These are phyloP conservation scores for Podaxis pistillaris DNA, from an alignment of 768 basidiomycete genomes.

Conservation along the genomic window DNA sequence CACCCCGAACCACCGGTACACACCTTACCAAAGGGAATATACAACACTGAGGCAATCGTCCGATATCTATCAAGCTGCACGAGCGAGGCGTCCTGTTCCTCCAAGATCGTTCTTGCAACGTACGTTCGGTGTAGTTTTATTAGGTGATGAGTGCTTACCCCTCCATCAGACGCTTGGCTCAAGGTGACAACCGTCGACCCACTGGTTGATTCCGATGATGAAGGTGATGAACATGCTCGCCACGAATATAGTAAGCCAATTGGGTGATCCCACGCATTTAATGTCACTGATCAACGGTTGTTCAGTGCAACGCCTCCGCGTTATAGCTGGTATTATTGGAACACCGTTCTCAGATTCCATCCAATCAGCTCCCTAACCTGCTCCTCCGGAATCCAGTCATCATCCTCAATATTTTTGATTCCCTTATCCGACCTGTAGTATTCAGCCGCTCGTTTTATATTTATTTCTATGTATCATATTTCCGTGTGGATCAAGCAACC, in stretches of 20 bases:
- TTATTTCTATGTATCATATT: conserved; percentile 10
- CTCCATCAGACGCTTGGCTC: conserved; percentile 68
- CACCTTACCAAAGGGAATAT: conserved; percentile 29
- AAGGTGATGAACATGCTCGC: conserved; percentile 63
- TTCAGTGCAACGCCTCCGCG: conserved; percentile 14
- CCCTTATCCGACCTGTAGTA: neutral
- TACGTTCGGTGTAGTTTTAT: conserved; percentile 31
- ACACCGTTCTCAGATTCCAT: conserved; percentile 4
- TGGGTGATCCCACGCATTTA: neutral
- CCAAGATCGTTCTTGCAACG: conserved; percentile 65
- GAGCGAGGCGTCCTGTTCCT: conserved; percentile 22
- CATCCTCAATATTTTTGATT: conserved; percentile 7
- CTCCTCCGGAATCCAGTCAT: neutral
- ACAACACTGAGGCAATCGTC: conserved; percentile 13
- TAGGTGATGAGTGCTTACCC: neutral
- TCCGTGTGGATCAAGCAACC: neutral
- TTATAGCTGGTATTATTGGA: conserved; percentile 5
- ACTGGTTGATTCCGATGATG: conserved; percentile 75
- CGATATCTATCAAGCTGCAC: conserved; percentile 19
- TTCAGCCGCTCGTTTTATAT: neutral
- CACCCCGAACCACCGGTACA: conserved; percentile 28
- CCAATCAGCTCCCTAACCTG: conserved; percentile 1
- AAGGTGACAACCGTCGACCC: conserved; percentile 65
- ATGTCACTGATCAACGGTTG: neutral
- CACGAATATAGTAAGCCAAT: conserved; percentile 59